Evolutionary conservation across 768 basidiomycete genomes (phyloP).

Genomic region (Serendipita indica): DNA sequence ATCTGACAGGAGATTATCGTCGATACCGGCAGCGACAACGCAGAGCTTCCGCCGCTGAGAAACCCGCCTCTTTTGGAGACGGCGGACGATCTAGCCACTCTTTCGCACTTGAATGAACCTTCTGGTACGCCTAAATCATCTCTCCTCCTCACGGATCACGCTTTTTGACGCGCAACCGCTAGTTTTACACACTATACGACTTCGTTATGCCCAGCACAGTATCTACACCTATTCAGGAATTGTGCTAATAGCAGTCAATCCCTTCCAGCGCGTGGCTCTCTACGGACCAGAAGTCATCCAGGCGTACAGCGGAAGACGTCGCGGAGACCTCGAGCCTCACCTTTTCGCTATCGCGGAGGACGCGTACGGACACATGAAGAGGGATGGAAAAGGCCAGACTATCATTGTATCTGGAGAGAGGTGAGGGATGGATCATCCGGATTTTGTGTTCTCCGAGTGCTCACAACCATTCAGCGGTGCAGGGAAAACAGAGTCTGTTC

Average conservation of each 20-base stretch:
- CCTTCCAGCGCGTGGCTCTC: slow-evolving; percentile 91
- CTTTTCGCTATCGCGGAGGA: slow-evolving; percentile 98
- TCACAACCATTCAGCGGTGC: slow-evolving; percentile 54
- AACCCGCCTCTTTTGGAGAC: slow-evolving; percentile 95
- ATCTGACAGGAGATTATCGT: slow-evolving; percentile 53
- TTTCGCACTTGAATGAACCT: slow-evolving; percentile 96
- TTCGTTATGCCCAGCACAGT: slow-evolving; percentile 91
- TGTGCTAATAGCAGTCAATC: slow-evolving; percentile 96
- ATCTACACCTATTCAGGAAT: slow-evolving; percentile 99
- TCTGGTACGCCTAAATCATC: slow-evolving; percentile 45
- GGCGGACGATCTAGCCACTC: slow-evolving; percentile 92
- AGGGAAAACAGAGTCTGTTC: slow-evolving; percentile 94
- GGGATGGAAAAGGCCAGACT: slow-evolving; percentile 87
- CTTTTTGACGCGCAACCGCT: background rate
- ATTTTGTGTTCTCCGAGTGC: slow-evolving; percentile 5
- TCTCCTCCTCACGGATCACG: background rate
- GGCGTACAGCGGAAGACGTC: slow-evolving; percentile 80
- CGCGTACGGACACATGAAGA: slow-evolving; percentile 94
- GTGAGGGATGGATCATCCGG: slow-evolving; percentile 29
- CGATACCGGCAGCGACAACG: slow-evolving; percentile 57
- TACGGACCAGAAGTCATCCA: slow-evolving; percentile 97
- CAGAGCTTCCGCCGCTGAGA: slow-evolving; percentile 67
- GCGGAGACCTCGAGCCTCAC: slow-evolving; percentile 95
- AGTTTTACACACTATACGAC: slow-evolving; percentile 95
- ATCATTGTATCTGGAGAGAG: slow-evolving; percentile 98